Percentiles rank a stretch among this genome's conserved stretches.
These are phyloP conservation scores for Phytophthora pseudosyringae DNA, from an alignment of 352 stramenopile genomes.

Conservation along the genomic window DNA sequence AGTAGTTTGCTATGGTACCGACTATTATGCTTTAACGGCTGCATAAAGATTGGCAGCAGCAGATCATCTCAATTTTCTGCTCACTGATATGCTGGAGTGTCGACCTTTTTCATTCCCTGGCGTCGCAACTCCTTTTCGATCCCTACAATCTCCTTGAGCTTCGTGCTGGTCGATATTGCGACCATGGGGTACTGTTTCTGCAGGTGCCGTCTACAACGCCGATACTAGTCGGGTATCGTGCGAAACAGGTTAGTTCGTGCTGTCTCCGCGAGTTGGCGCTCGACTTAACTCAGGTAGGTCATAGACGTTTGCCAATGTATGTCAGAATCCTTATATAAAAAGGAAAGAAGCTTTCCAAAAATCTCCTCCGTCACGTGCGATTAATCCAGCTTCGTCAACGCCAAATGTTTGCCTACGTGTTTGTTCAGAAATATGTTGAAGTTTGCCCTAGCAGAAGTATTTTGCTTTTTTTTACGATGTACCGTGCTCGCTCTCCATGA, in stretches of 20 bases:
- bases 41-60: no score
- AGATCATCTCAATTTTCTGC: no score
- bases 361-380: neutral
- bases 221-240: conserved; percentile 8
- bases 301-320: conserved; percentile 2
- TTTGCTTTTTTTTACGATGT: neutral
- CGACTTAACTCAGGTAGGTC: conserved; percentile 14
- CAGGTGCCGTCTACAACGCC: neutral
- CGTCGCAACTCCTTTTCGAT: no score
- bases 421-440: neutral
- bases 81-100: no score
- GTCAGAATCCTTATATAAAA: no score
- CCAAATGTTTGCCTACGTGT: neutral
- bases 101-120: no score
- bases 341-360: no score
- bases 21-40: no score
- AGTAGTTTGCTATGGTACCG: no score
- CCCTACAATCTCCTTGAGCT: no score
- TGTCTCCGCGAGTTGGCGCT: conserved; percentile 1
- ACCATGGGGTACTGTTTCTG: conserved; percentile 12
- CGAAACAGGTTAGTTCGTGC: conserved; percentile 7
- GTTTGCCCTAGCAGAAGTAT: neutral
- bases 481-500: neutral
- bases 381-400: neutral
- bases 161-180: conserved; percentile 7